Percentiles rank a stretch among this genome's conserved stretches.
Conservation (phyloP, 116 monocot species). For the Iris pallida region DNA sequence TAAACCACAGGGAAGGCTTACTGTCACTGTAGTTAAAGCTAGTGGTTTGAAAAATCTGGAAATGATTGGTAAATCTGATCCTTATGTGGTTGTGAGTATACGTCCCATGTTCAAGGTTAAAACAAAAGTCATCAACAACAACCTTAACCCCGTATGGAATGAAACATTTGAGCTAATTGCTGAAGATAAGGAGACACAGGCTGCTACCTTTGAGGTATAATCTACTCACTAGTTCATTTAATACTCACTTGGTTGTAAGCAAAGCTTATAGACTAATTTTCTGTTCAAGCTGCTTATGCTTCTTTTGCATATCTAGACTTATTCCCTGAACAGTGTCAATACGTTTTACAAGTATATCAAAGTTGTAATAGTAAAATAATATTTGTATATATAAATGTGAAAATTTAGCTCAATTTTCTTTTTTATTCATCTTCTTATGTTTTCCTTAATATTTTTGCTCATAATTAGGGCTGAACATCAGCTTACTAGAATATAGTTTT, state of each 20-base stretch:
- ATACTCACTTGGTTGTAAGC: background rate
- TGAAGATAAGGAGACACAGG: slow-evolving; percentile 96
- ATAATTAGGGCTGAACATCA: too few species aligned
- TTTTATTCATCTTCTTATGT: too few species aligned
- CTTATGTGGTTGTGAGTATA: slow-evolving; percentile 77
- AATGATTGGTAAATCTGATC: slow-evolving; percentile 97
- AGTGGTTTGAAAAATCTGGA: slow-evolving; percentile 87
- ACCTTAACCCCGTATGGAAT: slow-evolving; percentile 92
- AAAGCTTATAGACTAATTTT: background rate
- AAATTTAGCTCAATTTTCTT: too few species aligned
- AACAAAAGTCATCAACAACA: slow-evolving; percentile 81
- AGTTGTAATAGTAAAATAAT: too few species aligned
- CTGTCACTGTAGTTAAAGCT: slow-evolving; percentile 68
- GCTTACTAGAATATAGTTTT: too few species aligned
- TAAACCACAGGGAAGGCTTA: slow-evolving; percentile 79
- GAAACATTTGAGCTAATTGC: slow-evolving; percentile 81
- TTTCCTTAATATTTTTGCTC: too few species aligned
- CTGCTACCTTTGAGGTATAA: slow-evolving; percentile 66
- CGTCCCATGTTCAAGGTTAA: slow-evolving; percentile 85
- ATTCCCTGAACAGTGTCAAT: too few species aligned
- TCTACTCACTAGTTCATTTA: background rate
- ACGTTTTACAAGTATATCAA: too few species aligned
- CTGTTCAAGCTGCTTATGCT: background rate
- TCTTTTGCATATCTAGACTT: background rate
- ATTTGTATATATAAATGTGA: too few species aligned